Evolutionary conservation across 2,329 filamentous ascomycete species (phyloP), one percentile per base, ranked within the genome.

Genomic region (Penicillium sp.): DNA sequence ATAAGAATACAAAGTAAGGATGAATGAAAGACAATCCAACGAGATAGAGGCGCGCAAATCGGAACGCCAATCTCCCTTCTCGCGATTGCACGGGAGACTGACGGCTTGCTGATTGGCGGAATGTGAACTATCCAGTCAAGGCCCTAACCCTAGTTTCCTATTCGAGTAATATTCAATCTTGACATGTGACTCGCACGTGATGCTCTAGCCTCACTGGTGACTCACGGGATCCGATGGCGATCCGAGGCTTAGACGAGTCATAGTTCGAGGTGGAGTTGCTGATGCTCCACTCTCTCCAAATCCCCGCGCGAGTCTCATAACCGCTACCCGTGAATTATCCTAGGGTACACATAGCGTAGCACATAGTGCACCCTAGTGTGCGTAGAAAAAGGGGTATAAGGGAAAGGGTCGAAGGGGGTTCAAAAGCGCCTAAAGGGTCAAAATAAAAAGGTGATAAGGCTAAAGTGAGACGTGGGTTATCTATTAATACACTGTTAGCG

Each of bases 61-160:
- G 38, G 13, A 18, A 23, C 33, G 33, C 33, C 33, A 10, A 37
- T 49, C 47, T 40, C 47, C 45, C 49, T 51, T 51, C 44, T 46
- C 29, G 24, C 44, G 45, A 44, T 42, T 55, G 55, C 60, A 63
- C 56, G 61, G 51, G 61, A 49, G 29, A 39, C 27, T 42, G 25
- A 31, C 35, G 9, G 18, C 12, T n/a, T 27, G 40, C n/a, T 60
- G 55, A 60, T 61, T 64, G 58, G 61, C 25, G 47, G 44, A 45
- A 43, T 13, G 50, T 47, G 45, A 47, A 13, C 33, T 42, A 38
- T 6, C 38, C 42, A 40, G 41, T 29, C 8, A 6, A 27, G 52
- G 49, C 60, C 60, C 56, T 60, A 61, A 51, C 60, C 59, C 58
- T 63, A 23, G 0, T 44, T 57, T 47, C 58, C 53, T 20, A n/a